Conservation (phyloP, 192 early-diverging fungal species). For the Borealophlyctis nickersoniae region DNA sequence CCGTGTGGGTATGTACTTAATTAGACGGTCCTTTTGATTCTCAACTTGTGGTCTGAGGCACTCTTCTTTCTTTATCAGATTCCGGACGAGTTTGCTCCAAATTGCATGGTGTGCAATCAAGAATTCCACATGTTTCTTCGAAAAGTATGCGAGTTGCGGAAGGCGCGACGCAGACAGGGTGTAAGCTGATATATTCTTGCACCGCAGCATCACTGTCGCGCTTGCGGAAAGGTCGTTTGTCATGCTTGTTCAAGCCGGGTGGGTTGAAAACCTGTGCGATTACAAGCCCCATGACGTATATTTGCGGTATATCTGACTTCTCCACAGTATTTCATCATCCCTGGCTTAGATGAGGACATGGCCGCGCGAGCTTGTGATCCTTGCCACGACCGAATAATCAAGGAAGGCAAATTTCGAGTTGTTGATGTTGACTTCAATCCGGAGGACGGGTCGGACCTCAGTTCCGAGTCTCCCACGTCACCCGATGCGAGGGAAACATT, state of each 20-base stretch:
- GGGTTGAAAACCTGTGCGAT: no score
- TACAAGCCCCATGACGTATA: no score
- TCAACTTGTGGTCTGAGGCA: no score
- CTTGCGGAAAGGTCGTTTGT: constrained; percentile 80
- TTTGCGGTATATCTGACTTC: constrained; percentile 3
- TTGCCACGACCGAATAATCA: constrained; percentile 25
- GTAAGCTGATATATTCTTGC: neutral
- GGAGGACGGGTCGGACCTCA: no score
- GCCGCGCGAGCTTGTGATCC: constrained; percentile 39
- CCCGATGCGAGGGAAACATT: neutral
- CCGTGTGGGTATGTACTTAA: constrained; percentile 55
- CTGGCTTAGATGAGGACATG: constrained; percentile 24
- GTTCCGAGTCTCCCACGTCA: neutral
- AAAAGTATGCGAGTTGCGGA: constrained; percentile 21
- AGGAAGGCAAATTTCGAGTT: constrained; percentile 34
- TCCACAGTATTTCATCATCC: constrained; percentile 28
- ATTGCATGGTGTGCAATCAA: constrained; percentile 71
- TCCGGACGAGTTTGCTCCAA: constrained; percentile 62
- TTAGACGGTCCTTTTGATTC: no score
- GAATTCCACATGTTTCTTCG: constrained; percentile 67
- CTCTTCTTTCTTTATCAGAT: constrained; percentile 75
- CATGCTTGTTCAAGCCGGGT: constrained; percentile 37
- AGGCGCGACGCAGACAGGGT: neutral
- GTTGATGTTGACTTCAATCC: constrained; percentile 1
- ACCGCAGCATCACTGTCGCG: constrained; percentile 68